Evolutionary conservation across 352 stramenopile genomes (phyloP), one percentile per base, ranked within the genome.

Genomic region (Globisporangium okanoganense): DNA sequence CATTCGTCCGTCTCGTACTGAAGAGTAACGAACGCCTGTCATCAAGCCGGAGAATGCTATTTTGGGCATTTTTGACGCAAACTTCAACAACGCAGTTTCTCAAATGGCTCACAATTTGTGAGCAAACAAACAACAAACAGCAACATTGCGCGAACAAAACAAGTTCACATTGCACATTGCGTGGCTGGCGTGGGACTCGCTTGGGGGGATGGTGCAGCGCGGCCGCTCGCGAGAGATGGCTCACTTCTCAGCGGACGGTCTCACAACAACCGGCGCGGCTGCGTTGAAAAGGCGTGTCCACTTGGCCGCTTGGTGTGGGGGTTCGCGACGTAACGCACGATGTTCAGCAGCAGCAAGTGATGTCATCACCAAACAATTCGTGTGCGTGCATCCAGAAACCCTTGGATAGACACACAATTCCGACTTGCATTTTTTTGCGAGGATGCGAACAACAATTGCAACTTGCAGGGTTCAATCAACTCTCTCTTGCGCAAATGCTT

Each of bases 21-120:
- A 45, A 20, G 14, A 22, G 40, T 14, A 43, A 13, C 31, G 31
- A 36, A 36, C 10, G 31, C 8, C 13, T 43, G 36, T 45, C 16
- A 22, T 45, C 40, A 16, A 45, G 40, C 40, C 40, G 20, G 40
- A 45, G 40, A 45, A n/a, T 12, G n/a, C 40, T 45, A 45, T 45
- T 45, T 45, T 20, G 18, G 18, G 40, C 5, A 12, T 45, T 22
- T 45, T 22, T 45, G 40, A 40, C 14, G 35, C 40, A 24, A 45
- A 45, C 40, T 45, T 45, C 40, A 45, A 45, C 29, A 18, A 18
- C 10, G 18, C 40, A 45, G 40, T 18, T 22, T 45, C 40, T 45
- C 40, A 45, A 45, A 45, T 45, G 40, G 40, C 40, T 45, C 40
- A 45, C 40, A 45, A 43, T n/a, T n/a, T n/a, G n/a, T n/a, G n/a